Evolutionary conservation across 495 filamentous ascomycete genomes (phyloP).

Genomic region (Corynascus novoguineensis): DNA sequence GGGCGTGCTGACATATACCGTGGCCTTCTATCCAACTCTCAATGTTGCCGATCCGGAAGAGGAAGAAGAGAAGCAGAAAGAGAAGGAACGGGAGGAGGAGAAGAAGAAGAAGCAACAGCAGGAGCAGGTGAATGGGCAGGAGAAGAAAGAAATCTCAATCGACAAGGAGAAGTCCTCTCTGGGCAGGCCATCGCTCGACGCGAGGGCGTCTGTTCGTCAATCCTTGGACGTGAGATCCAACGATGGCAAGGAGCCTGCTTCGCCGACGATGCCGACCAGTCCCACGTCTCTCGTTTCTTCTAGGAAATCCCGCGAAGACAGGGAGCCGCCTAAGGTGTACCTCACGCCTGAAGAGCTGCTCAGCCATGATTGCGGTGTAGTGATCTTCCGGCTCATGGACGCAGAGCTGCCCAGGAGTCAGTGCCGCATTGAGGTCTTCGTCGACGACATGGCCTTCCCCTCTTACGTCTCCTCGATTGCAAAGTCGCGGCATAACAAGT

Average conservation of each 20-base stretch:
- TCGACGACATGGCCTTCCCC: slow-evolving; percentile 93
- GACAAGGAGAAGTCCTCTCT: slow-evolving; percentile 17
- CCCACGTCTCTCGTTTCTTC: slow-evolving; percentile 31
- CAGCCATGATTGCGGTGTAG: slow-evolving; percentile 81
- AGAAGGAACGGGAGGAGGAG: slow-evolving; percentile 25
- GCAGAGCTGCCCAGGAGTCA: slow-evolving; percentile 70
- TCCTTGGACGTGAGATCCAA: slow-evolving; percentile 29
- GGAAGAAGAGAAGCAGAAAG: slow-evolving; percentile 59
- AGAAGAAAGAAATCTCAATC: slow-evolving; percentile 29
- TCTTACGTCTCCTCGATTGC: slow-evolving; percentile 76
- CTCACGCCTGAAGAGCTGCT: slow-evolving; percentile 73
- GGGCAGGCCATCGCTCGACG: slow-evolving; percentile 30
- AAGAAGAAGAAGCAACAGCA: slow-evolving; percentile 14
- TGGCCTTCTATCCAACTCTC: slow-evolving; percentile 83
- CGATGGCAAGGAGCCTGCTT: slow-evolving; percentile 10
- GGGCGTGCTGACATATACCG: slow-evolving; percentile 76
- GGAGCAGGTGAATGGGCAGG: slow-evolving; percentile 34
- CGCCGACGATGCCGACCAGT: slow-evolving; percentile 37
- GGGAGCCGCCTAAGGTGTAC: slow-evolving; percentile 64
- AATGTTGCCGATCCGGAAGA: slow-evolving; percentile 89
- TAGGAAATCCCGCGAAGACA: slow-evolving; percentile 54
- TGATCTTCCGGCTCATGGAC: slow-evolving; percentile 92
- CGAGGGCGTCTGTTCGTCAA: slow-evolving; percentile 31
- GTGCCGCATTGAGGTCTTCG: slow-evolving; percentile 77
- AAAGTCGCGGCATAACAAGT: slow-evolving; percentile 56